These are phyloP conservation scores for Chloranthus sessilifolius DNA, from an alignment of 164 flowering plant genomes.

Conservation along the genomic window DNA sequence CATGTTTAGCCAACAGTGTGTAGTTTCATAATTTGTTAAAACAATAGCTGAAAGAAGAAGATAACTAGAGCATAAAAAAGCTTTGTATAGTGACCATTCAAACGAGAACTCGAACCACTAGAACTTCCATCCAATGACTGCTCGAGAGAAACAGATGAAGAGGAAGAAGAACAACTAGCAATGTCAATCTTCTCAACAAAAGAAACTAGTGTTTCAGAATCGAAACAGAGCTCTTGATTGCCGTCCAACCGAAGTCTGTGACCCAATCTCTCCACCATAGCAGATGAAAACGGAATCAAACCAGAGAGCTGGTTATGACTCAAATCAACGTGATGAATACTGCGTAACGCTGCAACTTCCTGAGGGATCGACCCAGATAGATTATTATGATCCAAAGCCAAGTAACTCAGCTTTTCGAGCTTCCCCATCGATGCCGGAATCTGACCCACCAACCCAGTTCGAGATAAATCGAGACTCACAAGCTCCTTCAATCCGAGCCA, in stretches of 20 bases:
- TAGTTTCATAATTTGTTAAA: too few species aligned
- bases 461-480: slow-evolving; percentile 10
- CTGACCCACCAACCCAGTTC: slow-evolving; percentile 4
- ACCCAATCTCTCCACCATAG: slow-evolving; percentile 7
- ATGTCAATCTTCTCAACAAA: slow-evolving; percentile 4
- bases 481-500: slow-evolving; percentile 5
- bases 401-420: slow-evolving; percentile 4
- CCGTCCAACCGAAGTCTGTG: slow-evolving; percentile 6
- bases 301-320: slow-evolving; percentile 10
- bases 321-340: slow-evolving; percentile 9
- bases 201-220: not conserved
- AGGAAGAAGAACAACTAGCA: not conserved
- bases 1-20: too few species aligned
- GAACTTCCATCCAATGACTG: slow-evolving; percentile 1
- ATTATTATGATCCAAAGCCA: slow-evolving; percentile 10
- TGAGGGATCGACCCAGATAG: slow-evolving; percentile 8
- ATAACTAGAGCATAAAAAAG: too few species aligned
- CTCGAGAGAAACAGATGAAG: not conserved
- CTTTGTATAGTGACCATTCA: too few species aligned
- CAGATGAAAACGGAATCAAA: slow-evolving; percentile 4
- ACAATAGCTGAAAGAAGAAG: too few species aligned
- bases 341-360: not conserved
- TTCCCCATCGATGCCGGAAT: slow-evolving; percentile 10
- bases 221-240: slow-evolving; percentile 5
- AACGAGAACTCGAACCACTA: too few species aligned